Evolutionary conservation across 192 early-diverging fungal genomes (phyloP).

Genomic region (Dissophora ornata): DNA sequence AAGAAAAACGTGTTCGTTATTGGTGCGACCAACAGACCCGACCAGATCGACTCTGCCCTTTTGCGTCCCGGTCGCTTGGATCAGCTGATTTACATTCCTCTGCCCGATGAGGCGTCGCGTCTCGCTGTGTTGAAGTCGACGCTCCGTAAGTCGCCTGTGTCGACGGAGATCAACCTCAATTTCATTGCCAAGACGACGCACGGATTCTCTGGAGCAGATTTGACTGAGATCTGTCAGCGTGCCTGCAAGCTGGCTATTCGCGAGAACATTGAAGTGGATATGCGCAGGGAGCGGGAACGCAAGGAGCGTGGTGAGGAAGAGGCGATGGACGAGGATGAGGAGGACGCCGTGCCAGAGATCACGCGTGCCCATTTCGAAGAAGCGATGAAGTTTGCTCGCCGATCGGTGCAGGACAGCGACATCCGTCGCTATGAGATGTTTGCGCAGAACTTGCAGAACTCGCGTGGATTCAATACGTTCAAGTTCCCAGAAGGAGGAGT

Average conservation of each 20-base stretch:
- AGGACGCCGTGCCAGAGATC: constrained; percentile 91
- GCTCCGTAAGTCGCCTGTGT: constrained; percentile 95
- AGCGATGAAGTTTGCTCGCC: constrained; percentile 97
- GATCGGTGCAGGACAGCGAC: constrained; percentile 95
- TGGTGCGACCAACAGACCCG: constrained; percentile 98
- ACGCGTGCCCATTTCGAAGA: constrained; percentile 97
- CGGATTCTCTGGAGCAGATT: constrained; percentile 98
- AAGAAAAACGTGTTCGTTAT: constrained; percentile 99
- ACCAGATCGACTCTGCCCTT: constrained; percentile 97
- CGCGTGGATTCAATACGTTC: constrained; percentile 94
- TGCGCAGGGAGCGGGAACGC: constrained; percentile 75
- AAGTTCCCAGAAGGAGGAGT: constrained; percentile 90
- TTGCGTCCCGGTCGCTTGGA: constrained; percentile 98
- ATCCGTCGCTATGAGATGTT: constrained; percentile 99
- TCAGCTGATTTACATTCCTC: constrained; percentile 97
- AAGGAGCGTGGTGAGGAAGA: constrained; percentile 84
- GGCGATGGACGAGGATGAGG: constrained; percentile 82
- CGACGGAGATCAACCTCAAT: constrained; percentile 79
- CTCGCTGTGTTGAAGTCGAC: constrained; percentile 84
- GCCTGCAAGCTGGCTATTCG: constrained; percentile 98
- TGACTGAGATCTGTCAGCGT: constrained; percentile 98
- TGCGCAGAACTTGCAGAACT: constrained; percentile 97
- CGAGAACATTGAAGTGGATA: constrained; percentile 92
- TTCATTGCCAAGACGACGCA: constrained; percentile 92
- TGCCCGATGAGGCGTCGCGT: constrained; percentile 92